Conservation (phyloP, 2,329 filamentous ascomycete species). For the Cercospora sesami region DNA sequence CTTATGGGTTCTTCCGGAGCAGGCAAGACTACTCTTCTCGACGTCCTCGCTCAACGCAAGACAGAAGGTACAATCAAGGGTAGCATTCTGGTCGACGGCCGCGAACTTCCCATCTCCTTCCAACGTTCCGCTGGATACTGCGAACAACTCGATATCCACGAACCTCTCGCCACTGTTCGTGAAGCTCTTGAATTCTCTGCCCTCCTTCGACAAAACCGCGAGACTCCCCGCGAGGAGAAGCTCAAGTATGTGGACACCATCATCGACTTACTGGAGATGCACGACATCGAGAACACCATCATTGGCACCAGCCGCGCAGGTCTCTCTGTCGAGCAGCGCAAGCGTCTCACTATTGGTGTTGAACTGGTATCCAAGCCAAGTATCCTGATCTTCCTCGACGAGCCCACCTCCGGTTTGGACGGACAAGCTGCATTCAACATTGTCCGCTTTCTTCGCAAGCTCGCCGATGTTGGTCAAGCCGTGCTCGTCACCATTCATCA, state of each 20-base stretch:
- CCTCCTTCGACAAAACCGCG: conserved; percentile 60
- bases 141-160: conserved; percentile 68
- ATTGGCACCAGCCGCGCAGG: conserved; percentile 62
- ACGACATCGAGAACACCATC: conserved; percentile 64
- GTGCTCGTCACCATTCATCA: conserved; percentile 69
- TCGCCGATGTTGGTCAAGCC: conserved; percentile 66
- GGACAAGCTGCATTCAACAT: conserved; percentile 67
- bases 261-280: conserved; percentile 63
- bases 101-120: conserved; percentile 46
- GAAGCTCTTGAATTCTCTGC: conserved; percentile 68
- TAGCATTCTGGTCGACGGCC: conserved; percentile 49
- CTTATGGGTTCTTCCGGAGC: conserved; percentile 76
- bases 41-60: conserved; percentile 47
- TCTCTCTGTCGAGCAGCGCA: conserved; percentile 55
- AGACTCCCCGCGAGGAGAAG: conserved; percentile 61
- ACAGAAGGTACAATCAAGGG: conserved; percentile 48
- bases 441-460: conserved; percentile 64
- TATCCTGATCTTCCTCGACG: conserved; percentile 65
- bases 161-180: conserved; percentile 64
- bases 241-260: conserved; percentile 68
- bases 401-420: conserved; percentile 58
- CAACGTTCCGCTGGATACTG: conserved; percentile 57
- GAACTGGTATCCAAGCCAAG: conserved; percentile 60
- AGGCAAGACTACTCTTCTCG: conserved; percentile 44
- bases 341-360: conserved; percentile 58